Percentiles rank a stretch among this genome's conserved stretches.
These are phyloP conservation scores for Fragaria nilgerrensis DNA, from an alignment of 306 rosid genomes.

Conservation along the genomic window DNA sequence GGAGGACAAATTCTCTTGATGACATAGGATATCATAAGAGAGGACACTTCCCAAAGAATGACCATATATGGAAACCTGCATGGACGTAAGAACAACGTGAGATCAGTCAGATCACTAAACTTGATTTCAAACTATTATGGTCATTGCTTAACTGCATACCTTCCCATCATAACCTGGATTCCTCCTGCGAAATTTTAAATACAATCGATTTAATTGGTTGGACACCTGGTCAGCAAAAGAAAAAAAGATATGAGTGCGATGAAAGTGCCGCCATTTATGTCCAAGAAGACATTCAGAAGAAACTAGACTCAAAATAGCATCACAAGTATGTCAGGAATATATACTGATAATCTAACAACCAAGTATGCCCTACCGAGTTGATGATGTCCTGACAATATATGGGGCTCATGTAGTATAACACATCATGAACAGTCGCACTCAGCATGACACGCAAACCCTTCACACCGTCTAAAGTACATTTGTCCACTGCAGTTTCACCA, in stretches of 20 bases:
- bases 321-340: not conserved
- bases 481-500: conserved; percentile 88
- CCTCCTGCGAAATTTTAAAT: conserved; percentile 81
- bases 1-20: conserved; percentile 71
- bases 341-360: conserved; percentile 13
- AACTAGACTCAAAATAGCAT: not conserved
- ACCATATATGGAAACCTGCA: conserved; percentile 86
- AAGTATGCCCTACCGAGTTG: conserved; percentile 61
- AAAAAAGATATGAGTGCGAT: conserved; percentile 1
- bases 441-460: conserved; percentile 89
- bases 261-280: conserved; percentile 2
- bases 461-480: conserved; percentile 90
- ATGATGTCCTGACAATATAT: conserved; percentile 94
- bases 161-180: conserved; percentile 94
- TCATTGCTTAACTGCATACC: conserved; percentile 39
- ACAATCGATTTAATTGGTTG: conserved; percentile 79
- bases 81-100: conserved; percentile 13
- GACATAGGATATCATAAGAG: conserved; percentile 97
- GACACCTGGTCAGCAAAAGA: conserved; percentile 59
- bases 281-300: not conserved
- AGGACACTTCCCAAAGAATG: conserved; percentile 99
- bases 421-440: conserved; percentile 97
- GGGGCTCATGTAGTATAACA: conserved; percentile 98
- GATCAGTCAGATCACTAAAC: conserved; percentile 17
- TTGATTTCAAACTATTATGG: conserved; percentile 10